Conservation (phyloP, 768 basidiomycete species). For the Guyanaporus albipodus region DNA sequence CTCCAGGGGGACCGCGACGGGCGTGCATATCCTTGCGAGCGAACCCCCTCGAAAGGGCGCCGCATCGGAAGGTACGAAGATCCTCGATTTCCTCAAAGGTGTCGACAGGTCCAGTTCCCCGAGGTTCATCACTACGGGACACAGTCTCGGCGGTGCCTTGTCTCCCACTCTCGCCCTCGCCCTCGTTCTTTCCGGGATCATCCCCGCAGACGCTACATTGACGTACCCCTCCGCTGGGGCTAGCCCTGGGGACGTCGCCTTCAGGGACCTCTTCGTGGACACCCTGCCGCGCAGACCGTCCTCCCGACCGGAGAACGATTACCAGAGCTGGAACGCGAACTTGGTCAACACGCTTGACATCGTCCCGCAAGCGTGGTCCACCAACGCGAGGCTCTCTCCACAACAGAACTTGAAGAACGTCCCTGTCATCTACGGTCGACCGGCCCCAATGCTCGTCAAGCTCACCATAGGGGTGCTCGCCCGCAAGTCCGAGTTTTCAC, state of each 20-base stretch:
- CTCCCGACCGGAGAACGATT: not conserved
- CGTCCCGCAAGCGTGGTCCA: conserved; percentile 14
- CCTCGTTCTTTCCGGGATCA: not conserved
- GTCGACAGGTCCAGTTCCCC: not conserved
- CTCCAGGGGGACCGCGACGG: not conserved
- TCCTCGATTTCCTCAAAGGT: conserved; percentile 9
- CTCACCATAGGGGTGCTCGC: not conserved
- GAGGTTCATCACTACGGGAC: conserved; percentile 8
- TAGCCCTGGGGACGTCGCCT: conserved; percentile 11
- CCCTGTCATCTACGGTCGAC: conserved; percentile 8
- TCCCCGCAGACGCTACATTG: conserved; percentile 36
- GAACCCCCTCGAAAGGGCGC: conserved; percentile 1
- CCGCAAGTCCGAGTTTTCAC: not conserved
- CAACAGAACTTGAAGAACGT: conserved; percentile 15
- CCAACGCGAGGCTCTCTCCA: not conserved
- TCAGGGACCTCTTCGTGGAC: conserved; percentile 1
- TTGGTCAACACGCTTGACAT: conserved; percentile 15
- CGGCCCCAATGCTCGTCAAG: not conserved
- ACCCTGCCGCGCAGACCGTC: conserved; percentile 2
- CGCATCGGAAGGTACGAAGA: not conserved
- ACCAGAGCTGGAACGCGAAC: conserved; percentile 18
- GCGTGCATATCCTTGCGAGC: conserved; percentile 3
- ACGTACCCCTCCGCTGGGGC: conserved; percentile 9
- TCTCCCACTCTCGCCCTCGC: conserved; percentile 13
- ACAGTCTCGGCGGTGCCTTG: conserved; percentile 11